These are phyloP conservation scores for Musa troglodytarum DNA, from an alignment of 176 grass and related monocot genomes.

Conservation along the genomic window DNA sequence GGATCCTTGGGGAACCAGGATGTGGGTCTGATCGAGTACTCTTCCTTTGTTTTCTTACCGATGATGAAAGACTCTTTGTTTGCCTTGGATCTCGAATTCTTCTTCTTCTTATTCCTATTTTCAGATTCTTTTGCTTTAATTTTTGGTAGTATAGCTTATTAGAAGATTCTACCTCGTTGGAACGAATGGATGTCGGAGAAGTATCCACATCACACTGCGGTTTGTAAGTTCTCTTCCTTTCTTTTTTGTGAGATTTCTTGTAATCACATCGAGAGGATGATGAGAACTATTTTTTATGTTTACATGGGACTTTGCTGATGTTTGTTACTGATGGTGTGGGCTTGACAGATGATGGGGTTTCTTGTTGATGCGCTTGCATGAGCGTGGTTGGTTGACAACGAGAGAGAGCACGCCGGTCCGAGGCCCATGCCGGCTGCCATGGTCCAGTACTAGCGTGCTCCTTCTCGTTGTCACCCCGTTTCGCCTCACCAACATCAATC, in stretches of 20 bases:
- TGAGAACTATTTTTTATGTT: background rate
- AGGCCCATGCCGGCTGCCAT: background rate
- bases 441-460: conserved; percentile 14
- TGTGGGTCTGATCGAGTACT: background rate
- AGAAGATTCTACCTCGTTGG: background rate
- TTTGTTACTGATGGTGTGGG: background rate
- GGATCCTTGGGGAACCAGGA: background rate
- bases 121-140: background rate
- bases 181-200: background rate
- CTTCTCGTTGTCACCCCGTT: conserved; percentile 5
- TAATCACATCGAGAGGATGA: background rate
- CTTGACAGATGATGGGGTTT: background rate
- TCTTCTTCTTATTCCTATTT: background rate
- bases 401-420: conserved; percentile 16
- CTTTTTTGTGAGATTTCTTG: background rate
- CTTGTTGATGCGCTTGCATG: background rate
- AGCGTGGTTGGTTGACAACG: conserved; percentile 7
- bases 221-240: background rate
- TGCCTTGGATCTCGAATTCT: background rate
- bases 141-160: background rate
- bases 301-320: background rate
- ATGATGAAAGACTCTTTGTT: no score
- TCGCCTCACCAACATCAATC: background rate
- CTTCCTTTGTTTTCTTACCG: background rate
- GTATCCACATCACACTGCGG: background rate